Conservation (phyloP, 2,329 filamentous ascomycete genomes). For the Pseudogymnoascus sp. region DNA sequence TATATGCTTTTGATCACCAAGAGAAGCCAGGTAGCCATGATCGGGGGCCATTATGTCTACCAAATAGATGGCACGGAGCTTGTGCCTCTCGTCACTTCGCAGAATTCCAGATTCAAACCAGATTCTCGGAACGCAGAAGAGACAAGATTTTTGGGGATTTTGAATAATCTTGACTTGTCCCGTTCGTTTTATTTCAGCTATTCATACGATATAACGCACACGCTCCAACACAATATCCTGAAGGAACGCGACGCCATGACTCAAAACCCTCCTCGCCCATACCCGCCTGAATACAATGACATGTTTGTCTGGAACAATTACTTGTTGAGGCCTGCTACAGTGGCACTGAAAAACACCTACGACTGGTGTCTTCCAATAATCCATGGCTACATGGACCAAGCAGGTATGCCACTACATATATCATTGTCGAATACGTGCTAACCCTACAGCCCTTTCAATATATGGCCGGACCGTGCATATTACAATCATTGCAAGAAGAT, state of each 20-base stretch:
- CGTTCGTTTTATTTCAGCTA: constrained; percentile 98
- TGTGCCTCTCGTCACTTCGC: constrained; percentile 71
- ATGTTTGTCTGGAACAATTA: constrained; percentile 99
- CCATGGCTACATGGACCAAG: constrained; percentile 92
- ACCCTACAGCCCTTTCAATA: constrained; percentile 58
- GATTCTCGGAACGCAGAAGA: constrained; percentile 80
- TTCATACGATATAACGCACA: constrained; percentile 90
- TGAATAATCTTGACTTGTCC: constrained; percentile 85
- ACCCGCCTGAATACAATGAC: constrained; percentile 64
- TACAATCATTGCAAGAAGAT: constrained; percentile 85
- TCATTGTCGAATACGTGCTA: background rate
- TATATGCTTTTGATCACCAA: constrained; percentile 98
- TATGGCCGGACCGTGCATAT: constrained; percentile 88
- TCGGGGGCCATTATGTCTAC: constrained; percentile 93
- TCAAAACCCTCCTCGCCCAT: constrained; percentile 51
- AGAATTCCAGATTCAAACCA: constrained; percentile 58
- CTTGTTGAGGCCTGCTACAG: constrained; percentile 66
- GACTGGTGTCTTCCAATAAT: constrained; percentile 96
- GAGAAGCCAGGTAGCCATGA: constrained; percentile 88
- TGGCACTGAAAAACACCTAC: constrained; percentile 67
- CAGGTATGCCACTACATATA: constrained; percentile 36
- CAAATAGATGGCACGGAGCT: constrained; percentile 91
- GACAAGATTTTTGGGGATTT: constrained; percentile 75
- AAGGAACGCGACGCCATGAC: constrained; percentile 66
- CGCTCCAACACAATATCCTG: constrained; percentile 85